Evolutionary conservation across 306 rosid species (phyloP), one percentile per base, ranked within the genome.

Genomic region (Quercus robur): DNA sequence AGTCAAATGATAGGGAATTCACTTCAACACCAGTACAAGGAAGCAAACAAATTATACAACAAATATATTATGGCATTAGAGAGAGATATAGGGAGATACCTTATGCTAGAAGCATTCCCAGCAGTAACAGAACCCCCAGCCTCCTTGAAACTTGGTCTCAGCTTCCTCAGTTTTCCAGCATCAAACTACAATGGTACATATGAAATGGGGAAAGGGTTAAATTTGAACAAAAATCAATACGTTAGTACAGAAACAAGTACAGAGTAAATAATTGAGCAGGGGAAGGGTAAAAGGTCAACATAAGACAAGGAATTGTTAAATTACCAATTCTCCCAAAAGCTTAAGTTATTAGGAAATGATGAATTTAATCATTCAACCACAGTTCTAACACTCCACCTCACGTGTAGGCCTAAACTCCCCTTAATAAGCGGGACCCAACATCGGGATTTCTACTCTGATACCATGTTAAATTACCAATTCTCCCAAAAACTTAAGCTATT

Each of bases 31-130:
- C 76, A 46, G 28, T 33, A 68, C 3, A 33, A 35, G 72, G 52
- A 35, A 67, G 52, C 18, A 68, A 68, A 6, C n/a, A 68, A 35
- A 68, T 35, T 35, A n/a, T 67, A 68, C 28, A 33, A 19, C 26
- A 33, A 33, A 63, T 7, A 8, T 15, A 63, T 63, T 18, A 13
- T 15, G 21, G 70, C 15, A 63, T 28, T 63, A 64, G 82, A 54
- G 78, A 73, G 15, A 72, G 46, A 77, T 57, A 62, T 71, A 51
- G 75, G 46, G 55, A 52, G 55, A 7, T 38, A 89, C 97, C 97
- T 93, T 78, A 92, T 90, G 72, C 74, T 86, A 81, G 99, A 94
- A 78, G 97, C 97, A 89, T 93, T 94, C 80, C 97, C 97, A 85
- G 97, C 99, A 41, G 95, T 93, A 63, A 94, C 97, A 73, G 97